Evolutionary conservation across 2,329 filamentous ascomycete genomes (phyloP).

Genomic region (Alternaria novae-zelandiae): DNA sequence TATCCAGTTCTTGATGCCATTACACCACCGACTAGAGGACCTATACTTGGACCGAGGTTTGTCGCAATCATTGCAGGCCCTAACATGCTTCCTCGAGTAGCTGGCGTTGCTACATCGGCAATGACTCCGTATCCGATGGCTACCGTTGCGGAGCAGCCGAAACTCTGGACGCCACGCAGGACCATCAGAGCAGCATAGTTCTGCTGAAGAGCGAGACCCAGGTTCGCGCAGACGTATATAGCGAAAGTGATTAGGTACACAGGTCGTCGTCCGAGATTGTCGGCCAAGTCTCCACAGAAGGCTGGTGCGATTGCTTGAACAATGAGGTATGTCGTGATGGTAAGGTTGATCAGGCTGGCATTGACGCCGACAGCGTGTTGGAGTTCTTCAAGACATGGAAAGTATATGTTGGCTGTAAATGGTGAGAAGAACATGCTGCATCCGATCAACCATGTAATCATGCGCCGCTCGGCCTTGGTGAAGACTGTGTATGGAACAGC

Average conservation of each 20-base stretch:
- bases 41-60: not conserved
- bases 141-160: not conserved
- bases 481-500: not conserved
- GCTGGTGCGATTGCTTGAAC: not conserved
- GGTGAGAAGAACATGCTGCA: not conserved
- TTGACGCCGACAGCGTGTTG: not conserved
- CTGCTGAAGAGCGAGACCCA: not conserved
- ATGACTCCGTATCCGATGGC: not conserved
- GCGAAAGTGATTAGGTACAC: not conserved
- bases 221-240: not conserved
- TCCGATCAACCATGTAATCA: not conserved
- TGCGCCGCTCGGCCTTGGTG: not conserved
- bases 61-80: not conserved
- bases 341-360: not conserved
- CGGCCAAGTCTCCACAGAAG: not conserved
- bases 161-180: not conserved
- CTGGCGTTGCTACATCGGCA: not conserved
- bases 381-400: not conserved
- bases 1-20: not conserved
- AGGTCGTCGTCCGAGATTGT: not conserved
- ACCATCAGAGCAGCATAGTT: not conserved
- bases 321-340: not conserved
- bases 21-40: not conserved
- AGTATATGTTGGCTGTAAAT: not conserved
- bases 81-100: not conserved